Evolutionary conservation across 192 early-diverging fungal species (phyloP).

Genomic region (Dissophora globulifera): DNA sequence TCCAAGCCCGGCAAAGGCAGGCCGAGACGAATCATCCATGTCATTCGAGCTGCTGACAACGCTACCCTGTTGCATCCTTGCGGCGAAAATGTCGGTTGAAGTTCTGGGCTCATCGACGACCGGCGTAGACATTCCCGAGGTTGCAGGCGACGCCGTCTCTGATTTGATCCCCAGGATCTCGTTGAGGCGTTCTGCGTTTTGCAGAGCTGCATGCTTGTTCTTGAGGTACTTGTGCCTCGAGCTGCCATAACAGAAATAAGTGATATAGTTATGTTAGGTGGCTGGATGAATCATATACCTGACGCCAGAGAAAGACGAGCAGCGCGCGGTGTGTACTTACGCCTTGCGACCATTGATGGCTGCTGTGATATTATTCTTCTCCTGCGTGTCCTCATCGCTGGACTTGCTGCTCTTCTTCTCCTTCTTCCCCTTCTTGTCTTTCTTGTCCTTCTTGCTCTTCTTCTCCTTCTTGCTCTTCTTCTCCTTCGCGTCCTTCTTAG

Average conservation of each 20-base stretch:
- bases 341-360: conserved; percentile 58
- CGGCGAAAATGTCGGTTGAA: conserved; percentile 44
- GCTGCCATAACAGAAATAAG: conserved; percentile 7
- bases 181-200: conserved; percentile 58
- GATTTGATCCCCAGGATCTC: conserved; percentile 68
- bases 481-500: conserved; percentile 27
- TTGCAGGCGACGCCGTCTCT: conserved; percentile 30
- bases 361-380: conserved; percentile 26
- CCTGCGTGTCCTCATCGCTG: conserved; percentile 46
- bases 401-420: conserved; percentile 57
- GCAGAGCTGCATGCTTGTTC: conserved; percentile 60
- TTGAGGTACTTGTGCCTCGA: conserved; percentile 59
- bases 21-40: conserved; percentile 26
- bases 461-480: conserved; percentile 37
- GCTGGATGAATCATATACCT: no score
- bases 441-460: conserved; percentile 49
- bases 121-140: conserved; percentile 49
- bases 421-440: conserved; percentile 50
- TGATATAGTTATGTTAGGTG: no score
- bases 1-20: conserved; percentile 43
- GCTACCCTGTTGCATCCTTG: conserved; percentile 39
- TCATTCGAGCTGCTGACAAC: conserved; percentile 1
- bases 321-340: conserved; percentile 37
- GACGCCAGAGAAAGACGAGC: background rate
- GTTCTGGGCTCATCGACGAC: conserved; percentile 37